Percentiles rank a stretch among this genome's conserved stretches.
These are phyloP conservation scores for Trichoderma koningiopsis DNA, from an alignment of 2,329 filamentous ascomycete species.

Conservation along the genomic window DNA sequence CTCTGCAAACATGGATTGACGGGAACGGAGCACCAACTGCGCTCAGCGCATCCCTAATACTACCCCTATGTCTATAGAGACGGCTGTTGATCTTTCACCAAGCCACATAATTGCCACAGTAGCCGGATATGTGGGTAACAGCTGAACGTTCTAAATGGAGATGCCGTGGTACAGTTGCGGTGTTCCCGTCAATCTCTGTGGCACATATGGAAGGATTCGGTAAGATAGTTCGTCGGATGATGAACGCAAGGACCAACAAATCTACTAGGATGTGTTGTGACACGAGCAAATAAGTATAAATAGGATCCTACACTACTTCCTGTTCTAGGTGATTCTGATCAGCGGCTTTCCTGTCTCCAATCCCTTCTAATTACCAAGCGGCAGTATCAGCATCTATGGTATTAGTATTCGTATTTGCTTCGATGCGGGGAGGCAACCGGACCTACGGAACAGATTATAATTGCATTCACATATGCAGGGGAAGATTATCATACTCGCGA, in stretches of 20 bases:
- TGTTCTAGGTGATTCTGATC: background rate
- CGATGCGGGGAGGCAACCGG: background rate
- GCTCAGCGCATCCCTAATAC: conserved; percentile 1
- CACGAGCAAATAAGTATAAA: background rate
- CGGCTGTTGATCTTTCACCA: background rate
- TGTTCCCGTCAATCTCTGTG: background rate
- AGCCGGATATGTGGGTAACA: background rate
- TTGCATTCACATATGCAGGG: conserved; percentile 1
- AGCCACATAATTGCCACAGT: background rate
- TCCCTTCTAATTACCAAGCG: background rate
- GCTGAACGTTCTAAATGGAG: background rate
- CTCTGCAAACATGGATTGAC: background rate
- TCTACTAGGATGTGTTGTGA: background rate
- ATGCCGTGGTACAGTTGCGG: background rate
- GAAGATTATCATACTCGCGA: background rate
- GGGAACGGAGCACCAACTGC: conserved; percentile 7
- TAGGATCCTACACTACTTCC: background rate
- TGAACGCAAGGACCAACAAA: background rate
- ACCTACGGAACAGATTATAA: background rate
- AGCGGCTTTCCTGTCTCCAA: background rate
- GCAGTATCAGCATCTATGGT: background rate
- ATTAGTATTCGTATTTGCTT: no score
- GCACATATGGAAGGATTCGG: background rate
- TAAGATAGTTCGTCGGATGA: background rate
- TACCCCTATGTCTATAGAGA: background rate